Base-by-base conservation (phyloP, 192 early-diverging fungal species). In the Coemansia sp. region DNA sequence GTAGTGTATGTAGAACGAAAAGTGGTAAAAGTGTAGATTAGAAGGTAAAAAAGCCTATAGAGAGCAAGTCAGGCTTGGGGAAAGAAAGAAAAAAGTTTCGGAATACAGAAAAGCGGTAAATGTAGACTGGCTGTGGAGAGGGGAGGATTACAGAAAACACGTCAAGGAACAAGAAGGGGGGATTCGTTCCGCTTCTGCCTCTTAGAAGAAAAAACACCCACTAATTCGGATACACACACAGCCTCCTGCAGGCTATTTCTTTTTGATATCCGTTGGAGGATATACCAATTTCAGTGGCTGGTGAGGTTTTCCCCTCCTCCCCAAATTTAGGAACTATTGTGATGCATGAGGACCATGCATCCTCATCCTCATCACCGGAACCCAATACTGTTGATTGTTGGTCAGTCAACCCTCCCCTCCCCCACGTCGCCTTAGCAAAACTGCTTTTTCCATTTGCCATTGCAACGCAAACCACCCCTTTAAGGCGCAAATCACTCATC, bases 211-310 rank as follows among this genome's bases (percentile, higher is more conserved):
- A 54, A 54, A 54, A 54, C 14, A 50, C 48, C 48, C 52, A 30
- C 52, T 30, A 13, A 31, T 54, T 54, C 52, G 52, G 52, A 54
- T 19, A 54, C 52, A 54, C n/a, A n/a, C n/a, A n/a, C n/a, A n/a
- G n/a, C n/a, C n/a, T 28, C 29, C 52, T 54, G 52, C 52, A 54
- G 30, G 15, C 52, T 54, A 54, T 54, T 9, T 54, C 13, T 30
- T 4, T n/a, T 17, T 31, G 27, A 29, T 33, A 54, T 19, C 28
- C 6, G 14, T 31, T n/a, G 14, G 14, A 19, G n/a, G 30, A 31
- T 54, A 17, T 30, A 17, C 52, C 30, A 17, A 31, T 31, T 2
- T n/a, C 2, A 54, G 52, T 54, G 52, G 52, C 52, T 54, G 52
- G 52, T 54, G 52, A 33, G 52, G 33, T 33, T 29, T 54, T 31